Conservation (phyloP, 192 early-diverging fungal species). For the Podila horticola region DNA sequence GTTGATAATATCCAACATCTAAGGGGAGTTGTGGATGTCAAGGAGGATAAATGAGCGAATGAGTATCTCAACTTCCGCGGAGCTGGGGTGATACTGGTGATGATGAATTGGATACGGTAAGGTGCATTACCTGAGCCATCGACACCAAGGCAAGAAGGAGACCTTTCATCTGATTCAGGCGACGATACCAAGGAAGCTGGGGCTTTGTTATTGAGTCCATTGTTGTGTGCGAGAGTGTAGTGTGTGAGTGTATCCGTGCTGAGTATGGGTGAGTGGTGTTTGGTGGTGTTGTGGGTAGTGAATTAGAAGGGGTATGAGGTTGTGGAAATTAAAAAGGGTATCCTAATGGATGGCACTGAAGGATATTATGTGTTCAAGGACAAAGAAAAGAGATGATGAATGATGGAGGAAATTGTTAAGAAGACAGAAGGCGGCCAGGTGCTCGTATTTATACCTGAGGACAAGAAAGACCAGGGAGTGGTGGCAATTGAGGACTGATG, state of each 20-base stretch:
- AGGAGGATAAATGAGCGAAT: too few species aligned
- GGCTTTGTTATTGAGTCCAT: constrained; percentile 5
- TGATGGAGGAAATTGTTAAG: too few species aligned
- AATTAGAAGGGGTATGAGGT: neutral
- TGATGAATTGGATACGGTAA: neutral
- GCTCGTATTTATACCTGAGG: too few species aligned
- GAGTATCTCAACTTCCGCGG: neutral
- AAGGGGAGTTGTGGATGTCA: neutral
- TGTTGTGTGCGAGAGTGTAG: neutral
- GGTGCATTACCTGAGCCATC: constrained; percentile 23
- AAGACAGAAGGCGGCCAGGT: too few species aligned
- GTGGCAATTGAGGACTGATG: too few species aligned
- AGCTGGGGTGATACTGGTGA: neutral
- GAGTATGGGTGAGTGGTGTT: neutral
- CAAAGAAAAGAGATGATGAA: too few species aligned
- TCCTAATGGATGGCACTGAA: too few species aligned
- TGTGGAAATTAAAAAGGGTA: neutral
- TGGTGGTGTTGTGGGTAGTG: neutral
- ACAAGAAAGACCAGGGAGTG: too few species aligned
- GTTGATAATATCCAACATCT: constrained; percentile 15
- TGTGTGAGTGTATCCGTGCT: neutral
- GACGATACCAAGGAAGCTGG: constrained; percentile 33
- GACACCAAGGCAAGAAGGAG: constrained; percentile 29
- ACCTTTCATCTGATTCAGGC: constrained; percentile 30
- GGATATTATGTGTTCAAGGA: too few species aligned